A percentile compares a stretch with the other conserved stretches of the same genome.
These are phyloP conservation scores for Trichocladium uniseriatum DNA, from an alignment of 495 filamentous ascomycete genomes.

Conservation along the genomic window DNA sequence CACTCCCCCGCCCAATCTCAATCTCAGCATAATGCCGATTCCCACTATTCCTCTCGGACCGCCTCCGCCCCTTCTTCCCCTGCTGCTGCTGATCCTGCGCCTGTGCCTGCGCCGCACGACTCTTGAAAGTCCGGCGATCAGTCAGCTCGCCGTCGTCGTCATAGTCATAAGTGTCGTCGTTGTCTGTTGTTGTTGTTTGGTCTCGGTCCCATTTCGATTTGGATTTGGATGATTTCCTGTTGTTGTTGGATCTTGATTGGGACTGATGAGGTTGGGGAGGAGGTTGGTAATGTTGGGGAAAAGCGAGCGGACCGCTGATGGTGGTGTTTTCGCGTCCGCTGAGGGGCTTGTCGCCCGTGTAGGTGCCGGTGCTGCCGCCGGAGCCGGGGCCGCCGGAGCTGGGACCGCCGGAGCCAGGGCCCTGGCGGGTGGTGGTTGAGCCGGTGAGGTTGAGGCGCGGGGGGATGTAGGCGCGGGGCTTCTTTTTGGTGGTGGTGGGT, in stretches of 20 bases:
- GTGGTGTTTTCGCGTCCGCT: constrained; percentile 12
- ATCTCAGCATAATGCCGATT: constrained; percentile 19
- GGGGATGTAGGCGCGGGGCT: background rate
- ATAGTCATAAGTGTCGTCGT: no score
- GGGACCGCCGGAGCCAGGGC: background rate
- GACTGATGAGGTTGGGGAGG: background rate
- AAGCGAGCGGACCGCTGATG: constrained; percentile 20
- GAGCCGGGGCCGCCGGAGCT: background rate
- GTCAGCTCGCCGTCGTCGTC: background rate
- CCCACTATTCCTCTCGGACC: constrained; percentile 3
- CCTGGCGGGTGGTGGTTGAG: background rate
- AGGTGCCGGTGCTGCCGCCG: constrained; percentile 3
- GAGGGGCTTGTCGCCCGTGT: constrained; percentile 8
- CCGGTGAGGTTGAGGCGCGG: constrained; percentile 1
- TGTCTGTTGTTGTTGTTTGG: no score
- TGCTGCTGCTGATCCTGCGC: background rate
- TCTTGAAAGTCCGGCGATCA: background rate
- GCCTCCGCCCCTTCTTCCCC: constrained; percentile 6
- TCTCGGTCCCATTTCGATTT: background rate
- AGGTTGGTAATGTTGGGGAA: constrained; percentile 12
- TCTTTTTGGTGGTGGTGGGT: background rate
- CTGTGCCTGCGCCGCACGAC: background rate
- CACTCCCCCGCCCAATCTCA: constrained; percentile 19
- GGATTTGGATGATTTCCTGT: background rate
- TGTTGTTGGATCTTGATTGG: background rate